Base-by-base conservation (phyloP, 176 grass and related monocot genomes). In the Chrysopogon serrulatus region DNA sequence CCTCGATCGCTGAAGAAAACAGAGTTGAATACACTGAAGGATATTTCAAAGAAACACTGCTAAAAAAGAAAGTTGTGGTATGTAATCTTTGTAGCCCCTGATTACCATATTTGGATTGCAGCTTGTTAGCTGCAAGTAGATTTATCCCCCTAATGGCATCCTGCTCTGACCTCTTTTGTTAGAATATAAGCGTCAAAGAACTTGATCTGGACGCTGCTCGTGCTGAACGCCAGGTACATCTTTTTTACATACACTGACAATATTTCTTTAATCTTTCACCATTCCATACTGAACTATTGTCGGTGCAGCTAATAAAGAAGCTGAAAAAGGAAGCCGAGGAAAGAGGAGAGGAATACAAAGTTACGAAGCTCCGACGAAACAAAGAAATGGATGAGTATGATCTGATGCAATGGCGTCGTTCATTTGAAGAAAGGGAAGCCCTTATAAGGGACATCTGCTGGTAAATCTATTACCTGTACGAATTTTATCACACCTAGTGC, bases 361-460 rank as follows among this genome's bases (percentile, higher is more conserved):
- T 90, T 71, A 32, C 18, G 0, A 95, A 93, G 83, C 28, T 93
- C 47, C 85, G 83, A 42, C 82, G 91, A 26, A 95, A 95, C 74
- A 71, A 74, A 72, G 91, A 98, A 66, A 98, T 98, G 96, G 96
- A 98, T 77, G 87, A 93, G 79, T 95, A 98, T 51, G 96, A 98
- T 85, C 69, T 95, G 56, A 77, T 98, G 85, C 96, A 95, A 21
- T 98, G 96, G 96, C 82, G 49, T 12, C 89, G 89, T 45, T 98
- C 93, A 16, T 88, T 83, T 71, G 96, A 98, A 79, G 93, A 92
- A 83, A 86, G 96, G 37, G 96, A 98, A 79, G 85, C 91, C 71
- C 96, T 95, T 39, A 91, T 98, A 15, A 98, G 91, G 92, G 96
- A 95, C 76, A 95, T 94, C 69, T 90, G 93, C 87, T 93, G 91